Evolutionary conservation across 495 filamentous ascomycete species (phyloP).

Genomic region (Aspergillus homomorphus): DNA sequence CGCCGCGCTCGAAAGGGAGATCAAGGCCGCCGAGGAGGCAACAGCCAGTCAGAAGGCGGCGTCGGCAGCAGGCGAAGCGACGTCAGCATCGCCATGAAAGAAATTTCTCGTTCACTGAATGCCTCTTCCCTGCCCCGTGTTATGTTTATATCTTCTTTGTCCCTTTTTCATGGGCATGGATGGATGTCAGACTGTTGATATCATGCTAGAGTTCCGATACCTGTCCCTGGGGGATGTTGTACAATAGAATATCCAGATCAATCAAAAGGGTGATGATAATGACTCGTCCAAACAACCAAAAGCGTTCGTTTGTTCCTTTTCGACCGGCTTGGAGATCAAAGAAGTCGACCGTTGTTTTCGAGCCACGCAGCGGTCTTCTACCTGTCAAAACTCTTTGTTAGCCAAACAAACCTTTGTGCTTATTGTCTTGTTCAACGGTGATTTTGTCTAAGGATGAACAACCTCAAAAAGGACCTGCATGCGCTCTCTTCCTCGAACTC

Average conservation of each 20-base stretch:
- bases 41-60: not conserved
- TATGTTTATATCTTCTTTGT: not conserved
- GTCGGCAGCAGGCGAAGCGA: not conserved
- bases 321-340: not conserved
- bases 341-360: not conserved
- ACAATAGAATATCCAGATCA: slow-evolving; percentile 10
- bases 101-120: not conserved
- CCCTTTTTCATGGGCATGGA: not conserved
- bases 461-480: not conserved
- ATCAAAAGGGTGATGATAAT: not conserved
- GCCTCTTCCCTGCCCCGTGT: not conserved
- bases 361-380: not conserved
- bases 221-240: slow-evolving; percentile 9
- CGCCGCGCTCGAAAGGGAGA: slow-evolving; percentile 54
- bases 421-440: not conserved
- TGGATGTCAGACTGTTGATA: not conserved
- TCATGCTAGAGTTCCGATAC: slow-evolving; percentile 8
- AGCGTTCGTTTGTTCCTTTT: not conserved
- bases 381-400: not conserved
- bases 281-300: not conserved
- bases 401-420: not conserved
- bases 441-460: not conserved
- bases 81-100: not conserved
- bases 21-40: slow-evolving; percentile 45
- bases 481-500: not conserved